phyloP scores from a whole-genome alignment of 208 protist genomes.

The Strigomonas culicis region DNA sequence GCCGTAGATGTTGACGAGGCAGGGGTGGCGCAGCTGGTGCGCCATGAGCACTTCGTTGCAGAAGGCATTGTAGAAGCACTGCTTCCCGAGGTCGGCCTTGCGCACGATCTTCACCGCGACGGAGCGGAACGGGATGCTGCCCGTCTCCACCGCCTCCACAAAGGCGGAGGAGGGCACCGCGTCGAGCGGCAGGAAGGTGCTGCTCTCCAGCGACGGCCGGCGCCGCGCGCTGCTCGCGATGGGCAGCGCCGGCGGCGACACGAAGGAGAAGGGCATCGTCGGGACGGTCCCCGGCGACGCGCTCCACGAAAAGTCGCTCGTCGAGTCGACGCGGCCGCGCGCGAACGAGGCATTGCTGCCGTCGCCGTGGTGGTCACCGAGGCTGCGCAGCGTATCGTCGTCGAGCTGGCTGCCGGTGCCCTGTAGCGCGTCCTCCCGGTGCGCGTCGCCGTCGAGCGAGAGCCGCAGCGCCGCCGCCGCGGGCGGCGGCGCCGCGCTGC shows the following conservation, averaged over 20 bases:
- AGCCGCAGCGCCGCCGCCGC: no score
- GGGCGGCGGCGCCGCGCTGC: no score
- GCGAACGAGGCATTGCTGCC: background rate
- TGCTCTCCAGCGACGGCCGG: background rate
- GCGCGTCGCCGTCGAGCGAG: background rate
- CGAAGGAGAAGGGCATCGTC: background rate
- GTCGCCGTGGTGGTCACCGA: background rate
- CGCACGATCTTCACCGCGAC: constrained; percentile 76
- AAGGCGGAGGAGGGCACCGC: background rate
- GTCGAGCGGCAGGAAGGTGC: background rate
- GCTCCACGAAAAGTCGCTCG: background rate
- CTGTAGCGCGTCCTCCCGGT: background rate
- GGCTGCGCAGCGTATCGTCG: background rate
- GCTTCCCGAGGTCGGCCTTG: constrained; percentile 46
- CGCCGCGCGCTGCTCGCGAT: no score
- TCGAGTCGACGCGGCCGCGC: no score
- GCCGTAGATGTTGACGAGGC: constrained; percentile 63
- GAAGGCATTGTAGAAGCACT: constrained; percentile 43
- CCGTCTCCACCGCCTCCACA: background rate
- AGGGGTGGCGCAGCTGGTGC: constrained; percentile 56
- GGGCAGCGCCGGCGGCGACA: no score
- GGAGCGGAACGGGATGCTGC: constrained; percentile 27
- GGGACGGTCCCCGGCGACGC: background rate
- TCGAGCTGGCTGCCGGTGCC: background rate
- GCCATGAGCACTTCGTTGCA: constrained; percentile 65